Conservation (phyloP, 305 asterid species). For the Fraxinus greggii region DNA sequence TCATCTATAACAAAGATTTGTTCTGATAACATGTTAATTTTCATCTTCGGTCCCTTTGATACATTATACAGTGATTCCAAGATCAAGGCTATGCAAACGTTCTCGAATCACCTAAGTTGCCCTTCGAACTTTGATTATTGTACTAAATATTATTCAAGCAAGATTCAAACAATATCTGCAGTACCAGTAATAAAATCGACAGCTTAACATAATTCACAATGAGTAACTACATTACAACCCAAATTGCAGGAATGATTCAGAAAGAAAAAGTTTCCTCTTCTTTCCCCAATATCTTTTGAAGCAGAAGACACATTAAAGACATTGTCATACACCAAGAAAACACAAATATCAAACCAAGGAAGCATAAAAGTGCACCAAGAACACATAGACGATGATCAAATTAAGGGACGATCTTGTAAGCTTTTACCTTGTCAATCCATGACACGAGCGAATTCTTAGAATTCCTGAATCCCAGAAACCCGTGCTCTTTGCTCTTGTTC, state of each 20-base stretch:
- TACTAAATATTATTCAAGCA: not conserved
- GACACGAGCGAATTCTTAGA: not conserved
- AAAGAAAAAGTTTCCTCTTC: constrained; percentile 12
- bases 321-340: constrained; percentile 2
- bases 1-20: not conserved
- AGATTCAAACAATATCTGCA: not conserved
- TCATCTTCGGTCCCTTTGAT: not conserved
- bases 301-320: not conserved
- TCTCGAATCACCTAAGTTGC: not conserved
- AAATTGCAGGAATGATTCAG: constrained; percentile 4
- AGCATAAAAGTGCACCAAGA: not conserved
- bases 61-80: not conserved
- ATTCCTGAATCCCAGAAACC: constrained; percentile 3
- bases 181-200: not conserved
- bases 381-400: not conserved
- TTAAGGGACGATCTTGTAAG: constrained; percentile 23
- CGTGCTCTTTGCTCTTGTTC: constrained; percentile 20
- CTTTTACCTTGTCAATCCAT: constrained; percentile 4
- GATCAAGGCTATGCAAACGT: not conserved
- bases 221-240: not conserved
- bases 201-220: not conserved
- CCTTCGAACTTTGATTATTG: not conserved
- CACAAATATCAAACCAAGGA: not conserved
- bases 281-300: not conserved
- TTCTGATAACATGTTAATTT: not conserved